Conservation (phyloP, 768 basidiomycete species). For the Austroboletus festivus region DNA sequence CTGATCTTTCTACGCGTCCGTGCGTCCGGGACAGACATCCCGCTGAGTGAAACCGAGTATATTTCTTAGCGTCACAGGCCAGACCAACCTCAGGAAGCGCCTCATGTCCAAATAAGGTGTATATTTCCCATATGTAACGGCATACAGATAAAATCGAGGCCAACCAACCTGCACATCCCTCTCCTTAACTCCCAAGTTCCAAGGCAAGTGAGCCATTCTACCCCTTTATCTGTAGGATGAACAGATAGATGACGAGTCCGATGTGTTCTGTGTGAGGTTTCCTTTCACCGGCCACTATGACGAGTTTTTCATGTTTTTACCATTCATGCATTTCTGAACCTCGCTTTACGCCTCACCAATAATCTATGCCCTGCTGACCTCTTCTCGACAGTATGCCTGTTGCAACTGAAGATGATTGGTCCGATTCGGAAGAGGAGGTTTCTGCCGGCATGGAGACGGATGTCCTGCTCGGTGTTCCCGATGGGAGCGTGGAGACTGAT, state of each 20-base stretch:
- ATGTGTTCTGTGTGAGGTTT: conserved; percentile 56
- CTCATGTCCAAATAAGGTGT: conserved; percentile 16
- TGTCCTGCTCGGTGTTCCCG: conserved; percentile 78
- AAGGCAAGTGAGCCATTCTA: conserved; percentile 19
- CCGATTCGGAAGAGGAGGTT: conserved; percentile 74
- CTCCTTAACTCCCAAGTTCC: neutral
- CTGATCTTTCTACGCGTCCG: conserved; percentile 63
- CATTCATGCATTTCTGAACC: conserved; percentile 94
- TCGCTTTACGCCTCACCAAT: conserved; percentile 7
- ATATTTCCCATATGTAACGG: conserved; percentile 12
- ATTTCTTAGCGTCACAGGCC: neutral
- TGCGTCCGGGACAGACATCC: conserved; percentile 65
- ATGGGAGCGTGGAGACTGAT: conserved; percentile 58
- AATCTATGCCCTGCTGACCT: conserved; percentile 3
- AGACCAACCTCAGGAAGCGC: neutral
- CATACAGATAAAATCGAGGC: conserved; percentile 10
- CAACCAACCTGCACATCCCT: neutral
- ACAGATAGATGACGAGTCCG: conserved; percentile 79
- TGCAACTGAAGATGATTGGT: conserved; percentile 60
- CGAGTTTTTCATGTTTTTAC: conserved; percentile 63
- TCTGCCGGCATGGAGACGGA: conserved; percentile 59
- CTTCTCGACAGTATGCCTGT: conserved; percentile 37
- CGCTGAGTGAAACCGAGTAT: conserved; percentile 10
- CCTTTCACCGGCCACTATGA: conserved; percentile 55
- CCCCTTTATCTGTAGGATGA: conserved; percentile 40